A percentile compares a stretch with the other conserved stretches of the same genome.
Conservation (phyloP, 345 rosid species). For the Gossypium arboreum region DNA sequence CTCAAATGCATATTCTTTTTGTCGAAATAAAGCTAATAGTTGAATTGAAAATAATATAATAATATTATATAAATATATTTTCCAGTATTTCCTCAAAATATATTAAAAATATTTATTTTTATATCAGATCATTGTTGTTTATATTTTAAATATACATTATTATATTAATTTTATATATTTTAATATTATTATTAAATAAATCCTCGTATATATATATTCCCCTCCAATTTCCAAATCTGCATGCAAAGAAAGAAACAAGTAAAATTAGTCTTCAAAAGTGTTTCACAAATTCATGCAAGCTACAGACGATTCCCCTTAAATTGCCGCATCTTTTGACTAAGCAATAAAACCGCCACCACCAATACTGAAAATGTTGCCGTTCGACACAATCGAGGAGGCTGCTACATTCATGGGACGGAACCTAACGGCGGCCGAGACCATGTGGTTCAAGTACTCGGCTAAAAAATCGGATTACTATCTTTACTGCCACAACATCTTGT, state of each 20-base stretch:
- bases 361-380: constrained; percentile 58
- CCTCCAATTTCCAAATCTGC: not conserved
- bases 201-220: not conserved
- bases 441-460: constrained; percentile 86
- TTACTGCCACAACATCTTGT: constrained; percentile 74
- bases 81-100: too few relatives aligned
- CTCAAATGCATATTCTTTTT: too few relatives aligned
- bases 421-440: constrained; percentile 61
- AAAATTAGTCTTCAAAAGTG: not conserved
- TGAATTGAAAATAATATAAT: too few relatives aligned
- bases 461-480: constrained; percentile 76
- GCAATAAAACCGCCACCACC: not conserved
- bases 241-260: not conserved
- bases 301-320: not conserved
- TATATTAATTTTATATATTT: too few relatives aligned
- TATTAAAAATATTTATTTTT: too few relatives aligned
- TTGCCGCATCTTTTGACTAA: not conserved
- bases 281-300: not conserved
- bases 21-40: too few relatives aligned
- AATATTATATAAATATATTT: too few relatives aligned
- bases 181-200: too few relatives aligned
- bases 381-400: constrained; percentile 56
- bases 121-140: too few relatives aligned
- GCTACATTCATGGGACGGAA: constrained; percentile 62
- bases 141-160: too few relatives aligned